A percentile compares a stretch with the other conserved stretches of the same genome.
phyloP scores from a whole-genome alignment of 129 eudicot species.

The Artemisia argyi region DNA sequence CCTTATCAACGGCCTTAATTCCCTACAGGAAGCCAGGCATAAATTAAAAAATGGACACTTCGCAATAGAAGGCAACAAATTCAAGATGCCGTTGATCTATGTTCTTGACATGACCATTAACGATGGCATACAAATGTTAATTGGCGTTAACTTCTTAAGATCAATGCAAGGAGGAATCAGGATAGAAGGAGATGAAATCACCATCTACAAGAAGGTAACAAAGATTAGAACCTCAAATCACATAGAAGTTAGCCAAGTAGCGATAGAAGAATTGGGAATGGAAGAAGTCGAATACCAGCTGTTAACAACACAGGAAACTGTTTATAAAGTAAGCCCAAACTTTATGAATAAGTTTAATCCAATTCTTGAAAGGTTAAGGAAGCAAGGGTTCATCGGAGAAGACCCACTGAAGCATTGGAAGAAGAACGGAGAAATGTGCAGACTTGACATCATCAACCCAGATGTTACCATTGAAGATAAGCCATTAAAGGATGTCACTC shows the following conservation, averaged over 20 bases:
- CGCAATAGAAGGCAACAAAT: not conserved
- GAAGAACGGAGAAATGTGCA: not conserved
- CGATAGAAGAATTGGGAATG: not conserved
- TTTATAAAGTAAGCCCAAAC: too few species aligned
- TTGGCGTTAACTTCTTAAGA: slow-evolving; percentile 12
- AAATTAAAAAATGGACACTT: not conserved
- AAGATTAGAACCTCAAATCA: not conserved
- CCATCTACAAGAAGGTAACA: not conserved
- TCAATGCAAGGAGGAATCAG: slow-evolving; percentile 2
- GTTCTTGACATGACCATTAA: not conserved
- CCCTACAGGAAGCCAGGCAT: not conserved
- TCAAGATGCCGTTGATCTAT: not conserved
- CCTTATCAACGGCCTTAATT: not conserved
- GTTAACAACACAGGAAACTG: too few species aligned
- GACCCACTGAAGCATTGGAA: slow-evolving; percentile 12
- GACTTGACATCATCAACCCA: not conserved
- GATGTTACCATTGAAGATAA: not conserved
- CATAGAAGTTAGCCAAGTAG: not conserved
- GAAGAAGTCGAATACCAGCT: not conserved
- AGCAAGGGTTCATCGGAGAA: not conserved
- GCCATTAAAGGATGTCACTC: not conserved
- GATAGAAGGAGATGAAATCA: not conserved
- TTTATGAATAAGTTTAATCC: too few species aligned
- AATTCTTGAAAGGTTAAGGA: not conserved
- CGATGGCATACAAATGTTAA: not conserved